Evolutionary conservation across 495 filamentous ascomycete species (phyloP).

Genomic region (Tuber umbilicatum): DNA sequence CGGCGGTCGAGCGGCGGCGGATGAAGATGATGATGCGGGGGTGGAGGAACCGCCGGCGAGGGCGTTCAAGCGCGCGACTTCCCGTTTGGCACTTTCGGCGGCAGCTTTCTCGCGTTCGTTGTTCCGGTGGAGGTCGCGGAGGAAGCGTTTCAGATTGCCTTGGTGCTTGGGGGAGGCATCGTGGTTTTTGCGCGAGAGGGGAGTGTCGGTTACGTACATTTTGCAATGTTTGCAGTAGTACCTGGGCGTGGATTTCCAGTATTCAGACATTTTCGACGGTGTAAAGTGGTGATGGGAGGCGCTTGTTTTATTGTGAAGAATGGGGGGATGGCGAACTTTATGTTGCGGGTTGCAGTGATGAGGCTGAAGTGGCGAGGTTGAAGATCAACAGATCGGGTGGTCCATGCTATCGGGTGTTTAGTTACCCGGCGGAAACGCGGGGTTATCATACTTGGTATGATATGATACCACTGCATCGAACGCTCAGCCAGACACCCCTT

Average conservation of each 20-base stretch:
- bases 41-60: conserved; percentile 48
- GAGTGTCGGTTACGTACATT: conserved; percentile 83
- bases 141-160: conserved; percentile 76
- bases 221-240: conserved; percentile 98
- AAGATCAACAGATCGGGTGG: conserved; percentile 6
- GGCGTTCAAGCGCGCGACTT: conserved; percentile 80
- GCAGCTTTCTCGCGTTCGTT: conserved; percentile 73
- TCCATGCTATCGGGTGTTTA: neutral
- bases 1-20: conserved; percentile 22
- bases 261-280: conserved; percentile 69
- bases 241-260: conserved; percentile 95
- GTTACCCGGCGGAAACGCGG: conserved; percentile 27
- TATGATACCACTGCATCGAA: neutral
- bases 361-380: conserved; percentile 10
- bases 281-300: neutral
- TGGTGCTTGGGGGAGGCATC: conserved; percentile 87
- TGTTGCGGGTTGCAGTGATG: neutral
- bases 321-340: neutral
- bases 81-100: conserved; percentile 70
- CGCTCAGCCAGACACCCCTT: neutral
- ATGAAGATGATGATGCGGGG: conserved; percentile 26
- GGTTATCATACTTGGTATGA: neutral
- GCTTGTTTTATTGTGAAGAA: neutral
- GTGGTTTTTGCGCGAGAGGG: conserved; percentile 81
- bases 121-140: conserved; percentile 75